These are phyloP conservation scores for Solanum medicagineum DNA, from an alignment of 257 asterid genomes.

Conservation along the genomic window DNA sequence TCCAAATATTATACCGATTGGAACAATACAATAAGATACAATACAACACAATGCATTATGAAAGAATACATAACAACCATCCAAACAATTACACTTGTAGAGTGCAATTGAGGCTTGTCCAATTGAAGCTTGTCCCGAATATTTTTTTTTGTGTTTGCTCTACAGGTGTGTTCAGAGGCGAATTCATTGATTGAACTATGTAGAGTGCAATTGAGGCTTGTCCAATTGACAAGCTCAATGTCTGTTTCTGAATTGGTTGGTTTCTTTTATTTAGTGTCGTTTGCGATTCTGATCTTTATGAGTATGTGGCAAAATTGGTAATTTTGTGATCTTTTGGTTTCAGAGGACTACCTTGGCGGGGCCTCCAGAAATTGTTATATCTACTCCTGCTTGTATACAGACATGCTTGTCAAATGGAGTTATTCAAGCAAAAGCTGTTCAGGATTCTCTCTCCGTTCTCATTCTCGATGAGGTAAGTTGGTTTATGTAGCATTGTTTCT, in stretches of 20 bases:
- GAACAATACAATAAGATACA: no score
- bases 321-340: neutral
- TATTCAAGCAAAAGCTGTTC: constrained; percentile 57
- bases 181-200: constrained; percentile 62
- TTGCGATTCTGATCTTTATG: neutral
- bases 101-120: no score
- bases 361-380: constrained; percentile 63
- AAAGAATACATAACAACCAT: no score
- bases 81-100: no score
- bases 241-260: constrained; percentile 68
- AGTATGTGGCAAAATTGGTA: neutral
- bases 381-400: constrained; percentile 84
- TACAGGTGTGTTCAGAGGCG: constrained; percentile 66
- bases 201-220: constrained; percentile 63
- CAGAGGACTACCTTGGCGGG: constrained; percentile 79
- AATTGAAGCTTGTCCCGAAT: neutral
- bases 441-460: constrained; percentile 72
- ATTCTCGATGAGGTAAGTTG: constrained; percentile 84
- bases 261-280: neutral
- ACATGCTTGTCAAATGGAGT: constrained; percentile 47
- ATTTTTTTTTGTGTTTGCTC: neutral
- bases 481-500: neutral
- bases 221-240: constrained; percentile 67
- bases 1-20: no score
- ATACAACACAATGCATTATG: no score